These are phyloP conservation scores for Psilocybe tampanensis DNA, from an alignment of 768 basidiomycete species.

Conservation along the genomic window DNA sequence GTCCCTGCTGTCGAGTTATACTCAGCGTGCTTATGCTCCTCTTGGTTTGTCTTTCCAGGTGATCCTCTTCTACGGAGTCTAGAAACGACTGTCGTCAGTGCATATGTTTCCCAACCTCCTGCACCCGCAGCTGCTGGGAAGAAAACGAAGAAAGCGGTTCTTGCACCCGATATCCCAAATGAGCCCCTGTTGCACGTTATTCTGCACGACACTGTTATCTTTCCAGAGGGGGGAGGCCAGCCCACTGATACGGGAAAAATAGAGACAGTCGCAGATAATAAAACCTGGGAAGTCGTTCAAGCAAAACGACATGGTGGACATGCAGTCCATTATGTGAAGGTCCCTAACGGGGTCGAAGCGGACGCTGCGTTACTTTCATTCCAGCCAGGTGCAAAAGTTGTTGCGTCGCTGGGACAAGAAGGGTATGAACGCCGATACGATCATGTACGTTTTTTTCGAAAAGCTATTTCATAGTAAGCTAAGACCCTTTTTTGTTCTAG, in stretches of 20 bases:
- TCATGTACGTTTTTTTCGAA: conserved; percentile 50
- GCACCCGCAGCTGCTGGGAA: conserved; percentile 40
- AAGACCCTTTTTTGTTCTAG: too few relatives aligned
- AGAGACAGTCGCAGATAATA: conserved; percentile 44
- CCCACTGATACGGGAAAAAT: conserved; percentile 73
- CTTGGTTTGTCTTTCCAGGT: conserved; percentile 37
- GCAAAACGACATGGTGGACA: conserved; percentile 71
- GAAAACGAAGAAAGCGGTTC: conserved; percentile 58
- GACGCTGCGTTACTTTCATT: conserved; percentile 51
- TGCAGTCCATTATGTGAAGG: conserved; percentile 72
- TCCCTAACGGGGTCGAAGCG: conserved; percentile 35
- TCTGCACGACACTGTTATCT: conserved; percentile 77
- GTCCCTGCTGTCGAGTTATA: too few relatives aligned
- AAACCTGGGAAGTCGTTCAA: conserved; percentile 60
- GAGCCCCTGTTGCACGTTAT: conserved; percentile 63
- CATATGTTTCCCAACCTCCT: conserved; percentile 46
- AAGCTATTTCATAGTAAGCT: not conserved
- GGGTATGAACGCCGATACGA: conserved; percentile 73
- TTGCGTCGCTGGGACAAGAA: conserved; percentile 54
- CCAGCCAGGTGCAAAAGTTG: conserved; percentile 51
- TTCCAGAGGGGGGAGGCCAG: conserved; percentile 84
- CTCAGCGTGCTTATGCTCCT: conserved; percentile 3
- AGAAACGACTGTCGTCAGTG: conserved; percentile 56
- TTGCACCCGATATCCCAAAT: conserved; percentile 43
- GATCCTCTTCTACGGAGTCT: conserved; percentile 70